Percentiles rank a stretch among this genome's conserved stretches.
These are phyloP conservation scores for Pelargonium nanum DNA, from an alignment of 345 rosid species.

Conservation along the genomic window DNA sequence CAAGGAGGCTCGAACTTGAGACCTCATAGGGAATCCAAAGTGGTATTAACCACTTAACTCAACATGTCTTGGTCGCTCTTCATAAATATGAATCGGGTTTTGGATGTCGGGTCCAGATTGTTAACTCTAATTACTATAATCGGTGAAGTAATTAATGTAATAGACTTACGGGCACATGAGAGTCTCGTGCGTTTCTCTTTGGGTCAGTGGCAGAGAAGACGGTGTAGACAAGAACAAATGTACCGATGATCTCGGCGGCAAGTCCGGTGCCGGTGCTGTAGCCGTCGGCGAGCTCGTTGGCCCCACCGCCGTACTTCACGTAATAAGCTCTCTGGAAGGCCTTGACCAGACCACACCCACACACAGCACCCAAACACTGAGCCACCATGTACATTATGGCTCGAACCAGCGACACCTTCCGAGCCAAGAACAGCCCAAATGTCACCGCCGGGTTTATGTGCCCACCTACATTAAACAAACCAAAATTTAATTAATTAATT, in stretches of 20 bases:
- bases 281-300: slow-evolving; percentile 32
- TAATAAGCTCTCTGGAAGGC: slow-evolving; percentile 49
- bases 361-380: slow-evolving; percentile 54
- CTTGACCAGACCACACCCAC: slow-evolving; percentile 45
- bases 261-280: slow-evolving; percentile 55
- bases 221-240: slow-evolving; percentile 73
- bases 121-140: too few species aligned
- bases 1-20: background rate
- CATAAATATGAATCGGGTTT: too few species aligned
- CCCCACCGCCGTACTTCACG: slow-evolving; percentile 50
- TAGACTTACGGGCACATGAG: slow-evolving; percentile 66
- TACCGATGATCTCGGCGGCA: slow-evolving; percentile 72
- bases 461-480: slow-evolving; percentile 30
- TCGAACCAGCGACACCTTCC: too few species aligned
- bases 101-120: too few species aligned
- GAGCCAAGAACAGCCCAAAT: too few species aligned
- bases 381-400: too few species aligned
- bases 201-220: slow-evolving; percentile 80
- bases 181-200: slow-evolving; percentile 63
- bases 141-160: too few species aligned
- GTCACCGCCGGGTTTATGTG: slow-evolving; percentile 60
- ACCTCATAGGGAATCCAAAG: too few species aligned
- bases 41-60: too few species aligned
- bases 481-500: too few species aligned
- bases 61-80: background rate